These are phyloP conservation scores for Podila verticillata DNA, from an alignment of 192 early-diverging fungal species.

Conservation along the genomic window DNA sequence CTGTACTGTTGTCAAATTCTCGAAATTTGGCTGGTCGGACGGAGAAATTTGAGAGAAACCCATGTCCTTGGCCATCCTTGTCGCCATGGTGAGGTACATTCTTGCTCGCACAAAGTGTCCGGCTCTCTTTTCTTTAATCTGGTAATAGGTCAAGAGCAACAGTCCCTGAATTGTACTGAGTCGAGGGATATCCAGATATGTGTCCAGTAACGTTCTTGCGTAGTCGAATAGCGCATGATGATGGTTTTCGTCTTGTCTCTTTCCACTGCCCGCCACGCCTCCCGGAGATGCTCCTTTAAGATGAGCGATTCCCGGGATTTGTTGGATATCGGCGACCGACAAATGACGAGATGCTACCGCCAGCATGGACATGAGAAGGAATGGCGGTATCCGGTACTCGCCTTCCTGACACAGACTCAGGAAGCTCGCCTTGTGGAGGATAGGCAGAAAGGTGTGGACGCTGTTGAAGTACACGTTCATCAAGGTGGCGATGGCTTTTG, in stretches of 20 bases:
- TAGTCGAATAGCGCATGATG: slow-evolving; percentile 42
- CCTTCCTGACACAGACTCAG: slow-evolving; percentile 37
- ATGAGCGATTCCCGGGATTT: slow-evolving; percentile 1
- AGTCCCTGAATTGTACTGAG: slow-evolving; percentile 63
- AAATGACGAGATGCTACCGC: slow-evolving; percentile 52
- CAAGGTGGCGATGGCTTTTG: slow-evolving; percentile 17
- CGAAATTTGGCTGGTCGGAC: background rate
- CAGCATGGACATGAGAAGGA: slow-evolving; percentile 61
- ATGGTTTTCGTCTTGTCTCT: background rate
- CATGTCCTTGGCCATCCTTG: slow-evolving; percentile 74
- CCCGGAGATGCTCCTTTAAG: background rate
- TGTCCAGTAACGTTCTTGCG: slow-evolving; percentile 49
- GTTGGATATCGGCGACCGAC: slow-evolving; percentile 7
- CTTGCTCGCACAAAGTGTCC: slow-evolving; percentile 55
- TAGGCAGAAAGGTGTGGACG: slow-evolving; percentile 63
- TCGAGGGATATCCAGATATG: slow-evolving; percentile 57
- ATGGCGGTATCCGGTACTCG: slow-evolving; percentile 50
- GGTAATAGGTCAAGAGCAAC: slow-evolving; percentile 61
- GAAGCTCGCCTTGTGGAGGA: slow-evolving; percentile 61
- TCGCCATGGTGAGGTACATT: slow-evolving; percentile 61
- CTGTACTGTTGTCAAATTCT: background rate
- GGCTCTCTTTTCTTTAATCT: slow-evolving; percentile 47
- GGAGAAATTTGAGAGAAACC: slow-evolving; percentile 51
- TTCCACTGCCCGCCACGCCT: background rate
- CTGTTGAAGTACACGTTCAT: slow-evolving; percentile 62